Evolutionary conservation across 1,284 basidiomycete species (phyloP), one percentile per base, ranked within the genome.

Genomic region (Pisolithus thermaeus): DNA sequence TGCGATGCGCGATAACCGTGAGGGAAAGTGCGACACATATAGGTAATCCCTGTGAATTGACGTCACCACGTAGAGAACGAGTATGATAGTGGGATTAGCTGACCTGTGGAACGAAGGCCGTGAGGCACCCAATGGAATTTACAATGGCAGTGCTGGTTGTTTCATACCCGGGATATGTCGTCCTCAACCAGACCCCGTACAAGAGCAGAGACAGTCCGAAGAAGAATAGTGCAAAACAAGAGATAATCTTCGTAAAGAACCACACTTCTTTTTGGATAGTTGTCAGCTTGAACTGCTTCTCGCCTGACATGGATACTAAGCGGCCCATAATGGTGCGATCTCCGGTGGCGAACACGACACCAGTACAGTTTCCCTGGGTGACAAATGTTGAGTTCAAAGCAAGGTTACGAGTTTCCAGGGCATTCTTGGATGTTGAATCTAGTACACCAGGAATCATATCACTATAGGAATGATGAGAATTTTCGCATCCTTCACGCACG

Each of bases 301-400:
- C 67, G 16, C 70, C 73, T 0, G 81, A 79, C 56, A 81, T 73
- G 58, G 77, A 71, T 48, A 83, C 75, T 55, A 83, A 74, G 39
- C 81, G 74, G n/a, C 85, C 84, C 75, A 78, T 76, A 51, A 76
- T 75, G 3, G 81, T 81, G 36, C 68, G 70, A 61, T 82, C 77
- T 42, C 83, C 81, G 0, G 78, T 80, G 44, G 78, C 76, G 50
- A 83, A 76, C 18, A 82, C 80, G 18, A 81, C 65, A 30, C 78
- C 84, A 16, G 68, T 68, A 47, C 80, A 83, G 25, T 65, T 75
- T 4, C 84, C 84, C 46, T 77, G 75, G 1, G 80, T 74, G 50
- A 77, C 72, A 54, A 77, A 75, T 0, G 77, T 79, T 0, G 75
- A 76, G 9, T 66, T 73, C 22, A 87, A 69, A 4, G 80, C 82